phyloP scores from a whole-genome alignment of 257 asterid genomes.

The Paraleonurus japonicus region DNA sequence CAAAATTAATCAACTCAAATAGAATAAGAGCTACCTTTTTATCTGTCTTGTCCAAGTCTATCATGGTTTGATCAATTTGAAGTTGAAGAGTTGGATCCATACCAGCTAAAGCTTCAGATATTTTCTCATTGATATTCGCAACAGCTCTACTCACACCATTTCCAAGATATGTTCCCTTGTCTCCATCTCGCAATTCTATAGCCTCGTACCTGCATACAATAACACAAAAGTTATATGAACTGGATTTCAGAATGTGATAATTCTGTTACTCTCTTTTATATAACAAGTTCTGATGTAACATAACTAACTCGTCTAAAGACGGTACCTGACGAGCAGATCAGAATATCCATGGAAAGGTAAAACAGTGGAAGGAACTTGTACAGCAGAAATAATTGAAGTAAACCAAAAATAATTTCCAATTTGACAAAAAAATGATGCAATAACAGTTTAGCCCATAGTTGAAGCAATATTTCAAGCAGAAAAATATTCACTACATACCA shows the following conservation, averaged over 20 bases:
- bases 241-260: constrained; percentile 17
- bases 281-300: neutral
- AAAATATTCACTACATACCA: neutral
- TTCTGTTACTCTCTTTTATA: neutral
- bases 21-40: constrained; percentile 60
- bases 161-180: constrained; percentile 89
- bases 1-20: neutral
- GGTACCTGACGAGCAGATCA: constrained; percentile 9
- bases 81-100: constrained; percentile 98
- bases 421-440: neutral
- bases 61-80: constrained; percentile 98
- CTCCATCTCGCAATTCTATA: constrained; percentile 91
- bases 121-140: constrained; percentile 86
- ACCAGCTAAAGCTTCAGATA: constrained; percentile 93
- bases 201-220: constrained; percentile 78
- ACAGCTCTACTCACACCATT: constrained; percentile 95
- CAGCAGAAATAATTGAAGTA: neutral
- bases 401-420: constrained; percentile 4
- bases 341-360: constrained; percentile 13
- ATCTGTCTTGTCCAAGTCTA: constrained; percentile 97
- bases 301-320: constrained; percentile 6
- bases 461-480: neutral
- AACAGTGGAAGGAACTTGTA: neutral
- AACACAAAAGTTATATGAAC: constrained; percentile 14
- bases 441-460: neutral